A percentile compares a stretch with the other conserved stretches of the same genome.
Evolutionary conservation across 2,329 filamentous ascomycete species (phyloP).

Genomic region (Fusarium sp.): DNA sequence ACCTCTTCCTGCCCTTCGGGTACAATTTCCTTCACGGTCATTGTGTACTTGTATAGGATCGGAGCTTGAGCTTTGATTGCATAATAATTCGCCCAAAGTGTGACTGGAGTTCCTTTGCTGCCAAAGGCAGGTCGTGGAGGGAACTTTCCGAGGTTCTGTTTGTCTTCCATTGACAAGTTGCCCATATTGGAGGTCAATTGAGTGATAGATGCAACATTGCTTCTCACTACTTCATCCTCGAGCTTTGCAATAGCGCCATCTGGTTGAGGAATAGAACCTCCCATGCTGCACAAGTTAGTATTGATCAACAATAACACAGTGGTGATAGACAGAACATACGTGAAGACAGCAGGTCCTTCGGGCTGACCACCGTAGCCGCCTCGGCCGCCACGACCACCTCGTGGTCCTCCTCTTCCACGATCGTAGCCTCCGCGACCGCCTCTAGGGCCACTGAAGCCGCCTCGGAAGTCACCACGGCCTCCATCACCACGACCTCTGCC

Average conservation of each 20-base stretch:
- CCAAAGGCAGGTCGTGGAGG: slow-evolving; percentile 62
- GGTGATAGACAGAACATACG: slow-evolving; percentile 21
- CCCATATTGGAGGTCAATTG: slow-evolving; percentile 50
- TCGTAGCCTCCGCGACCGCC: slow-evolving; percentile 33
- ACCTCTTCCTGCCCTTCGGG: slow-evolving; percentile 14
- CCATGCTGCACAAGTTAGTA: slow-evolving; percentile 36
- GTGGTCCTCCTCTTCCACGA: slow-evolving; percentile 33
- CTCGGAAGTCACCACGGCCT: slow-evolving; percentile 22
- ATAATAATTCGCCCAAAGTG: slow-evolving; percentile 66
- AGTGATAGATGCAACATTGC: slow-evolving; percentile 41
- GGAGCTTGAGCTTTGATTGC: slow-evolving; percentile 51
- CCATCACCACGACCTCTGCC: slow-evolving; percentile 8
- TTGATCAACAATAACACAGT: neutral
- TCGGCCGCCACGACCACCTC: slow-evolving; percentile 23
- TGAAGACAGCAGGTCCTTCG: slow-evolving; percentile 24
- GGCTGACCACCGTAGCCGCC: neutral
- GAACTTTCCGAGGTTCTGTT: slow-evolving; percentile 45
- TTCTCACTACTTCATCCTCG: slow-evolving; percentile 52
- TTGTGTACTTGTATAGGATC: slow-evolving; percentile 56
- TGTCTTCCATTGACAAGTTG: slow-evolving; percentile 44
- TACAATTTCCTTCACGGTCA: slow-evolving; percentile 48
- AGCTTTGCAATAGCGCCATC: slow-evolving; percentile 47
- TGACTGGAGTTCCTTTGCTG: slow-evolving; percentile 51
- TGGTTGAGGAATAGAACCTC: slow-evolving; percentile 26
- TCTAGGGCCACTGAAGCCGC: slow-evolving; percentile 25